Conservation (phyloP, 192 early-diverging fungal genomes). For the Backusella tarrabulga region DNA sequence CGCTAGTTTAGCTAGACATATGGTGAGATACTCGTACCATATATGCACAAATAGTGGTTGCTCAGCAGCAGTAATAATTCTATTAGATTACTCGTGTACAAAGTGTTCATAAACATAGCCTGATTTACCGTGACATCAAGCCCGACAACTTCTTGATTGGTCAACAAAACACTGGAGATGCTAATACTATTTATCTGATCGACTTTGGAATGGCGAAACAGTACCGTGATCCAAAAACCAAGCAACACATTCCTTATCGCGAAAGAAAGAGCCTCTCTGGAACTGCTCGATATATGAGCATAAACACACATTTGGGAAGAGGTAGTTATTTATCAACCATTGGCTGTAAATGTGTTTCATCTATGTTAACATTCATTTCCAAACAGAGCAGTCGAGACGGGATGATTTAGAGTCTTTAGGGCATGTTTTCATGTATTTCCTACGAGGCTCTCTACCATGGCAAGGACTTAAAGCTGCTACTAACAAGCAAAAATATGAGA, state of each 20-base stretch:
- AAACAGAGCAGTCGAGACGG: conserved; percentile 90
- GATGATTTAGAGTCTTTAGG: conserved; percentile 98
- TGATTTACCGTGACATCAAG: conserved; percentile 98
- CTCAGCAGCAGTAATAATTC: not conserved
- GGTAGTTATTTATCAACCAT: conserved; percentile 37
- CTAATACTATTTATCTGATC: conserved; percentile 81
- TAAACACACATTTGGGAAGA: conserved; percentile 97
- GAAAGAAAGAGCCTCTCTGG: conserved; percentile 94
- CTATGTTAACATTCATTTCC: not conserved
- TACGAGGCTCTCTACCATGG: conserved; percentile 95
- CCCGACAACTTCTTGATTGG: conserved; percentile 99
- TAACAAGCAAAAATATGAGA: conserved; percentile 99
- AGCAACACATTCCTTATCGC: conserved; percentile 95
- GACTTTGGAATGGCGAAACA: conserved; percentile 99
- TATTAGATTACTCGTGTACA: conserved; percentile 72
- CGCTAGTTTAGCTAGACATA: conserved; percentile 92
- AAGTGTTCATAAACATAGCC: conserved; percentile 89
- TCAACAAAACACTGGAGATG: conserved; percentile 56
- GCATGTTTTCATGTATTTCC: conserved; percentile 98
- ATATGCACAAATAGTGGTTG: not conserved
- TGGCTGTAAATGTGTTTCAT: not conserved
- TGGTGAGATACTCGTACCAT: conserved; percentile 53
- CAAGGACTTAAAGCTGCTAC: conserved; percentile 96
- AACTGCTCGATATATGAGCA: conserved; percentile 97
- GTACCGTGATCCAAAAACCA: conserved; percentile 95